Base-by-base conservation (phyloP, 2,329 filamentous ascomycete species). In the Curvularia sp. region DNA sequence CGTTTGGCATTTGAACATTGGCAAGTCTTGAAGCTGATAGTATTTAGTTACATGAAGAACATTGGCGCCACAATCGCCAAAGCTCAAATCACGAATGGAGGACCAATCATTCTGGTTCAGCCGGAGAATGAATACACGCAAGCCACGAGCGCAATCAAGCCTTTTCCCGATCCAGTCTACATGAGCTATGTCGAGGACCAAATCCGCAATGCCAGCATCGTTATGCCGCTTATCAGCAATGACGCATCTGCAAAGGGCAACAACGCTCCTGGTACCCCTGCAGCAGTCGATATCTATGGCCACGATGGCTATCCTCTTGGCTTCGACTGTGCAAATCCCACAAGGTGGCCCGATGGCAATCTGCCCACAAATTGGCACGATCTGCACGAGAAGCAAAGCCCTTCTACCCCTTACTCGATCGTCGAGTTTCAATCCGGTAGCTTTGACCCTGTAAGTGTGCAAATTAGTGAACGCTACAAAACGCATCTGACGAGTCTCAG, bases 1-100 rank as follows among this genome's bases (percentile, higher is more conserved):
- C 59, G 77, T 73, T 1, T 62, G 66, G 4, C 13, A 12, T 9
- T 10, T 1, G 12, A 34, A 10, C n/a, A 19, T 13, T n/a, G 5
- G 23, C 18, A 15, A 25, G 5, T 3, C 4, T 12, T 18, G n/a
- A 15, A 43, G 7, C 59, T 64, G 32, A 66, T 21, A 19, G 3
- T 2, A 9, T 4, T 23, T 53, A 85, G 83, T 61, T 91, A 92
- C 64, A 83, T 87, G 63, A 74, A 81, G 6, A 81, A 86, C 8
- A 83, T 93, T 48, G 85, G 84, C 25, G 81, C 81, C 12, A 86
- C 88, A 8, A 88, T 96, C 64, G 89, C 91, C 3, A 85, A 87
- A 53, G 87, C 86, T 0, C 91, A 95, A 68, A 93, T 96, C 68
- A 94, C 90, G 1, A 91, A 93, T 51, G 91, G 90, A 0, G 92